These are phyloP conservation scores for Rauvolfia tetraphylla DNA, from an alignment of 257 asterid species.

Conservation along the genomic window DNA sequence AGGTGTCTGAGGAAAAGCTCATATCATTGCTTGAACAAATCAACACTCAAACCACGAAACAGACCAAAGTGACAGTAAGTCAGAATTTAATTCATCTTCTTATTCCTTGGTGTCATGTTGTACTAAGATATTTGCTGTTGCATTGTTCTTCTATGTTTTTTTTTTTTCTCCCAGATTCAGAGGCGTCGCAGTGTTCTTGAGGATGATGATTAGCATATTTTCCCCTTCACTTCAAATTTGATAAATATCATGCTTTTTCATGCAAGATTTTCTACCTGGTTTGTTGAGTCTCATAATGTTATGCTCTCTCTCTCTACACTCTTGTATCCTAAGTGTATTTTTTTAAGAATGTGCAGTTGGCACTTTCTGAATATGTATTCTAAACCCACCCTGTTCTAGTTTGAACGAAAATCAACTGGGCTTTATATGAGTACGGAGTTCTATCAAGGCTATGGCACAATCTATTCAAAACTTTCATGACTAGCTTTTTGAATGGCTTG, in stretches of 20 bases:
- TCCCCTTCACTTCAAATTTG: background rate
- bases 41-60: conserved; percentile 85
- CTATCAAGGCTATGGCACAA: background rate
- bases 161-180: conserved; percentile 55
- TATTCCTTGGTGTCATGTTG: background rate
- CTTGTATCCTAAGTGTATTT: background rate
- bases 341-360: background rate
- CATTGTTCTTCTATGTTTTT: background rate
- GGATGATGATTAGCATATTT: conserved; percentile 59
- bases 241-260: background rate
- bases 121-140: background rate
- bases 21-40: conserved; percentile 91
- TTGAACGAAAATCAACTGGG: background rate
- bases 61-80: conserved; percentile 97
- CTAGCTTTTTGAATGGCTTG: background rate
- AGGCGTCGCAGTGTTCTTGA: conserved; percentile 84
- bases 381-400: background rate
- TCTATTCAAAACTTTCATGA: background rate
- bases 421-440: background rate
- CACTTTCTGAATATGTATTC: background rate
- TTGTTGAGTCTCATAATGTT: background rate
- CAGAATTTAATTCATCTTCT: conserved; percentile 3
- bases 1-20: conserved; percentile 94
- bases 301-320: background rate
- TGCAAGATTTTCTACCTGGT: background rate